Base-by-base conservation (phyloP, 2,329 filamentous ascomycete genomes). In the Hypoxylon sp. region DNA sequence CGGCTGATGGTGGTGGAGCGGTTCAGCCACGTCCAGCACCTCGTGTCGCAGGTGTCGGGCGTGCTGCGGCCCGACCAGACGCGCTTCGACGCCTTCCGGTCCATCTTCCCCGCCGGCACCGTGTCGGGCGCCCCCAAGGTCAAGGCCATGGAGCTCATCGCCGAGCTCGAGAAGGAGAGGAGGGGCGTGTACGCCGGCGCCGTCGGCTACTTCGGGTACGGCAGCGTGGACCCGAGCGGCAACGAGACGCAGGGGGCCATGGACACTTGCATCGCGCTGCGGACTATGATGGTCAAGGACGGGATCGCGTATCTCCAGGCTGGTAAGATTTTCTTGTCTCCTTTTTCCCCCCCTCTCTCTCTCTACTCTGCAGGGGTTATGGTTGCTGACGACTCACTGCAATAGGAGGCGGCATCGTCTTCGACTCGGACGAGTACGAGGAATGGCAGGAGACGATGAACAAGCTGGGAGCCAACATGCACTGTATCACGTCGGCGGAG, bases 401-500 rank as follows among this genome's bases (percentile, higher is more conserved):
- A 38, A 38, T 50, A 85, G 84, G 90, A 11, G 93, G 93, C 29
- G 93, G 93, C 24, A 97, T 97, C 69, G 93, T 97, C 38, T 97
- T 94, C 71, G 95, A 98, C 75, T 96, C 91, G 35, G 93, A 96
- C 72, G 89, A 83, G 67, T 88, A 90, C 69, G 91, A 97, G 64
- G 95, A 98, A 76, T 97, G 93, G 81, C 85, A 94, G 76, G 92
- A 98, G 83, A 97, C 96, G 64, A 91, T 87, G 48, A 98, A 99
- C 80, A 99, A 99, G 82, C 80, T 97, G 43, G 88, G 90, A 21
- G 91, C 92, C 40, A 96, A 96, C 74, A 92, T 96, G 80, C 85
- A 89, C 66, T 95, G 91, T 76, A 93, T 98, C 73, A 88, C 87
- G 57, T 85, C 88, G 48, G 94, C 93, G 1, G 94, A 97, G 78